Evolutionary conservation across 345 rosid species (phyloP), one percentile per base, ranked within the genome.

Genomic region (Viola odorata): DNA sequence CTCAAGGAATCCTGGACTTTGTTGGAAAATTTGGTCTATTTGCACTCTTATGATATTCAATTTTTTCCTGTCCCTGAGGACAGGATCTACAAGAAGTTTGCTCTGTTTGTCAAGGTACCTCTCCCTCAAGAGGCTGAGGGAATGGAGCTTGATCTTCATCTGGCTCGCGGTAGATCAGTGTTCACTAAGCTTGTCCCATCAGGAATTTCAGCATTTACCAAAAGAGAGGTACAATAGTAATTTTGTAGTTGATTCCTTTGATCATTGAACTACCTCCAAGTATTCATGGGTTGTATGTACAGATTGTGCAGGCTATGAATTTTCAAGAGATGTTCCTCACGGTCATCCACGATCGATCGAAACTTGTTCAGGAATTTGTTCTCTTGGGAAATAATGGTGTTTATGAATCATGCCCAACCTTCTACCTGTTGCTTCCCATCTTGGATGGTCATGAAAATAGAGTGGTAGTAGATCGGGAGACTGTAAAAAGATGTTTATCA

Each of bases 241-340:
- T 73, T 69, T 50, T 54, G 38, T 36, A 58, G 42, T 48, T 40
- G 16, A 53, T 66, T 41, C 10, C 53, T 36, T 56, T 60, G 67
- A 41, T 63, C 32, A 23, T 23, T 23, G 32, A 23, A 23, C 32
- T 37, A 61, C 52, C 50, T 37, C 51, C 55, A 37, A 47, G 45
- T 58, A 38, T 70, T 74, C 37, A 62, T 23, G 23, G 15, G 32
- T 51, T 53, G 32, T 68, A 9, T 68, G 32, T 70, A 69, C 94
- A 92, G 98, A 82, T 92, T 54, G 52, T 60, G 58, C 74, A 68
- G 63, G 96, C 89, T 4, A 80, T 80, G 60, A 55, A 57, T 52
- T 92, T 89, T 74, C 96, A 92, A 75, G 96, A 89, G 70, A 78
- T 92, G 82, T 79, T 77, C 65, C 79, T 89, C 41, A 87, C 84